A percentile compares a stretch with the other conserved stretches of the same genome.
These are phyloP conservation scores for Ziziphus jujuba DNA, from an alignment of 306 rosid genomes.

Conservation along the genomic window DNA sequence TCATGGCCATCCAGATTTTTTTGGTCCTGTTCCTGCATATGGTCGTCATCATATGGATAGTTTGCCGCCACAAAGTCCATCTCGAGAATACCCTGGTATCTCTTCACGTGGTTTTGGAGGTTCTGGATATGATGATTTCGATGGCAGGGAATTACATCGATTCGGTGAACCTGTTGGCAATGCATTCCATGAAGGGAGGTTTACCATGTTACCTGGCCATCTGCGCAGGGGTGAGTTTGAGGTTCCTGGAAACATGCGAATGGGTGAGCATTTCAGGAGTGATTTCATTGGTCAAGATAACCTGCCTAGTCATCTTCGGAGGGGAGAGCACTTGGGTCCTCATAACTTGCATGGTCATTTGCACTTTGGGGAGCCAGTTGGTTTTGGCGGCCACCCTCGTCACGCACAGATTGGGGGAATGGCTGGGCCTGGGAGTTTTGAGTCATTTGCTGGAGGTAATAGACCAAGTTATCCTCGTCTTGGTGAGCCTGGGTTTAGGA, in stretches of 20 bases:
- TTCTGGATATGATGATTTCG: slow-evolving; percentile 61
- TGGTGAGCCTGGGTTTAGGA: slow-evolving; percentile 98
- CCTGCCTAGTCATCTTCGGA: slow-evolving; percentile 45
- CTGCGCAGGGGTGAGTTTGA: slow-evolving; percentile 76
- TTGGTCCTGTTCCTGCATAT: slow-evolving; percentile 54
- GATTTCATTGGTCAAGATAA: slow-evolving; percentile 66
- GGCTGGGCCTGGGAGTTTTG: slow-evolving; percentile 62
- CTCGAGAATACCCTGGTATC: slow-evolving; percentile 58
- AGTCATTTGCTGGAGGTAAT: slow-evolving; percentile 57
- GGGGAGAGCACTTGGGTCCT: slow-evolving; percentile 73
- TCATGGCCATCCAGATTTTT: slow-evolving; percentile 49
- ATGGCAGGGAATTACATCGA: slow-evolving; percentile 60
- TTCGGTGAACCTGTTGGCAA: slow-evolving; percentile 59
- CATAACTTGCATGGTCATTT: slow-evolving; percentile 60
- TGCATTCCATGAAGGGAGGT: slow-evolving; percentile 63
- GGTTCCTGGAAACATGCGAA: slow-evolving; percentile 60
- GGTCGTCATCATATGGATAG: slow-evolving; percentile 61
- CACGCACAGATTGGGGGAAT: slow-evolving; percentile 62
- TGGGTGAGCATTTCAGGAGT: slow-evolving; percentile 65
- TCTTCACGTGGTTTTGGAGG: slow-evolving; percentile 56
- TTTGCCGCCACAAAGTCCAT: slow-evolving; percentile 62
- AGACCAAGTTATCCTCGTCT: slow-evolving; percentile 67
- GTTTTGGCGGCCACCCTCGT: slow-evolving; percentile 67
- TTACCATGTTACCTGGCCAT: slow-evolving; percentile 58
- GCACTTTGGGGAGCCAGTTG: slow-evolving; percentile 56